A percentile compares a stretch with the other conserved stretches of the same genome.
phyloP scores from a whole-genome alignment of 768 basidiomycete species.

The Fistulinella prunicolor region DNA sequence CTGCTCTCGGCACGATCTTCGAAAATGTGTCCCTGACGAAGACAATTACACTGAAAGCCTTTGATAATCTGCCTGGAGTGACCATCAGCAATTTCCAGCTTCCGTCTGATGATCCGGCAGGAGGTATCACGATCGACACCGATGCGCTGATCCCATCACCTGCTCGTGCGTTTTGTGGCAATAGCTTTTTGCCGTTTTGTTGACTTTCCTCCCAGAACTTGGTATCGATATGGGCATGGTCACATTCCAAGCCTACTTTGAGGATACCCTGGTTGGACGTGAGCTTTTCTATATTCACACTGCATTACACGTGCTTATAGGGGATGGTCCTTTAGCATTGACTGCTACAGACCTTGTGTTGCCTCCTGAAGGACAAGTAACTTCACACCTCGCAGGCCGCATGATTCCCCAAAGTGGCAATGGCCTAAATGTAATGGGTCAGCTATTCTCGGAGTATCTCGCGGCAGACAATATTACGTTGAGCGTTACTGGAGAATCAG shows the following conservation, averaged over 20 bases:
- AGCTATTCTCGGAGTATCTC: conserved; percentile 64
- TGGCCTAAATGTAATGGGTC: conserved; percentile 51
- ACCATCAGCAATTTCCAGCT: conserved; percentile 70
- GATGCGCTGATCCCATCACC: conserved; percentile 64
- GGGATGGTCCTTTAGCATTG: conserved; percentile 41
- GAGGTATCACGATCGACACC: conserved; percentile 69
- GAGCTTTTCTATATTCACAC: conserved; percentile 28
- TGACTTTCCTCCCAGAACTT: conserved; percentile 45
- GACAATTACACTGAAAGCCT: conserved; percentile 61
- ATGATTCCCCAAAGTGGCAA: conserved; percentile 61
- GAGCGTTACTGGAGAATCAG: conserved; percentile 54
- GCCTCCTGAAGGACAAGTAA: conserved; percentile 44
- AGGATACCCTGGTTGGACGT: conserved; percentile 58
- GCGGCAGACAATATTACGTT: conserved; percentile 63
- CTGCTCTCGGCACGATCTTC: conserved; percentile 67
- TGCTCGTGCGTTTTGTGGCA: conserved; percentile 49
- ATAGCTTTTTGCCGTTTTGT: conserved; percentile 2
- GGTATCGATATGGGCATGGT: conserved; percentile 69
- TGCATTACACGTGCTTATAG: background rate
- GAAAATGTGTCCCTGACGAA: conserved; percentile 62
- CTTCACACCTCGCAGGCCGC: conserved; percentile 57
- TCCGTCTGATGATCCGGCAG: conserved; percentile 63
- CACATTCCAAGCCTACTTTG: conserved; percentile 60
- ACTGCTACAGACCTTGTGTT: conserved; percentile 49
- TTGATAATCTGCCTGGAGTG: conserved; percentile 67